A percentile compares a stretch with the other conserved stretches of the same genome.
Conservation (phyloP, 805 yeast species). For the Wickerhamiella parazyma region DNA sequence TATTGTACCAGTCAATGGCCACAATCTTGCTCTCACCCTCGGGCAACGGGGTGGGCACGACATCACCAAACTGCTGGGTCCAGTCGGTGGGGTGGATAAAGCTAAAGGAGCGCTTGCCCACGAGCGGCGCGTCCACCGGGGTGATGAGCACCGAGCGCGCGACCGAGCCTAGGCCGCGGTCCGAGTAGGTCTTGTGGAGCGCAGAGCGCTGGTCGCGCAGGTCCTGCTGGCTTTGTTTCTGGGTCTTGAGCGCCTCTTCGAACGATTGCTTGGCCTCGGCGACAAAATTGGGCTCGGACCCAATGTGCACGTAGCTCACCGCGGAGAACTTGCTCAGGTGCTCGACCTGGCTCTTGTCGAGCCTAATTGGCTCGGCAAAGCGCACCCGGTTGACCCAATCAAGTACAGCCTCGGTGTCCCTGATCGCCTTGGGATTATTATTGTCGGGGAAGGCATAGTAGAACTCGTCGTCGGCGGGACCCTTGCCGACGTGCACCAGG, state of each 20-base stretch:
- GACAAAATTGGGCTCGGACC: background rate
- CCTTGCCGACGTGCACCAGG: constrained; percentile 5
- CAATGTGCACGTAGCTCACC: constrained; percentile 1
- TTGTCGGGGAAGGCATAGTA: constrained; percentile 11
- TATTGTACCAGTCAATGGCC: constrained; percentile 16
- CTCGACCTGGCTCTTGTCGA: background rate
- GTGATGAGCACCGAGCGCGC: constrained; percentile 14
- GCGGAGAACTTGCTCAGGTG: constrained; percentile 1
- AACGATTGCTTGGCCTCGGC: constrained; percentile 1
- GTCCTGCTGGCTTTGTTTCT: constrained; percentile 13
- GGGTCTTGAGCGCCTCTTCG: constrained; percentile 9
- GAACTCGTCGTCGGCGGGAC: constrained; percentile 1
- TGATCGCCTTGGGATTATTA: constrained; percentile 15
- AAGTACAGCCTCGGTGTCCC: constrained; percentile 11
- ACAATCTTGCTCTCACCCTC: constrained; percentile 12
- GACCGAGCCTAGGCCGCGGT: constrained; percentile 9
- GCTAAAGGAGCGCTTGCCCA: constrained; percentile 15
- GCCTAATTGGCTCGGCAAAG: background rate
- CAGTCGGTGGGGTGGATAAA: constrained; percentile 11
- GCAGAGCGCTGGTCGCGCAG: constrained; percentile 15
- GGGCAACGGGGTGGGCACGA: constrained; percentile 9
- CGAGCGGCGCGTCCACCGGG: constrained; percentile 14
- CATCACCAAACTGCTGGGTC: constrained; percentile 9
- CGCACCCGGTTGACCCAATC: constrained; percentile 8
- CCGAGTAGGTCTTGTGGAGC: constrained; percentile 14